Evolutionary conservation across 192 early-diverging fungal species (phyloP), one percentile per base, ranked within the genome.

Genomic region (Coemansia asiatica): DNA sequence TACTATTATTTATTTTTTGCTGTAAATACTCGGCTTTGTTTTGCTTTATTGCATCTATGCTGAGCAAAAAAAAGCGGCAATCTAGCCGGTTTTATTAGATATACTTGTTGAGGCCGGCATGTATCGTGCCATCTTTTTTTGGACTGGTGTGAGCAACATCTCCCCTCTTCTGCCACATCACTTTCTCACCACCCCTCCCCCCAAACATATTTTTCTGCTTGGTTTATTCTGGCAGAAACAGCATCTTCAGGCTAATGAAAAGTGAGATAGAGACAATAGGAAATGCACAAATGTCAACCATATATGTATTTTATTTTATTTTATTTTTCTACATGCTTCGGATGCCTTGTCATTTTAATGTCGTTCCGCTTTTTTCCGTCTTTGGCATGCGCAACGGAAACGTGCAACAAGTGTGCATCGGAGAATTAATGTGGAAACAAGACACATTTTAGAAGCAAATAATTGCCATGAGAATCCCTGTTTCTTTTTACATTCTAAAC

Each of bases 401-500:
- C 50, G 28, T 16, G 54, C 13, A 56, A 56, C 16, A 26, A n/a
- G 54, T 29, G 54, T 29, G 54, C 54, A 56, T 56, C 54, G 54
- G 54, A 15, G 54, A 56, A 56, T 56, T 56, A 56, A 56, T 56
- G 40, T 3, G 13, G 40, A 44, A 44, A 44, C 16, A 18, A 44
- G 40, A 44, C 40, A 44, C 16, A 10, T 16, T 44, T 44, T 44
- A 15, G 40, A 44, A 44, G 40, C 40, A 3, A 44, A 44, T 44
- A 44, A 3, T 44, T 8, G 40, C 40, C 3, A 44, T 44, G 40
- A 18, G 9, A 44, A 44, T 44, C 40, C 16, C 40, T 44, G 21
- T 18, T 15, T 25, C 31, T 54, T 36, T 48, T 54, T 36, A 18
- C 10, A 33, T 16, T 38, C 27, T 51, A 36, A 18, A 44, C 40